A percentile compares a stretch with the other conserved stretches of the same genome.
phyloP scores from a whole-genome alignment of 2,329 filamentous ascomycete species.

The Aspergillus ibericus region DNA sequence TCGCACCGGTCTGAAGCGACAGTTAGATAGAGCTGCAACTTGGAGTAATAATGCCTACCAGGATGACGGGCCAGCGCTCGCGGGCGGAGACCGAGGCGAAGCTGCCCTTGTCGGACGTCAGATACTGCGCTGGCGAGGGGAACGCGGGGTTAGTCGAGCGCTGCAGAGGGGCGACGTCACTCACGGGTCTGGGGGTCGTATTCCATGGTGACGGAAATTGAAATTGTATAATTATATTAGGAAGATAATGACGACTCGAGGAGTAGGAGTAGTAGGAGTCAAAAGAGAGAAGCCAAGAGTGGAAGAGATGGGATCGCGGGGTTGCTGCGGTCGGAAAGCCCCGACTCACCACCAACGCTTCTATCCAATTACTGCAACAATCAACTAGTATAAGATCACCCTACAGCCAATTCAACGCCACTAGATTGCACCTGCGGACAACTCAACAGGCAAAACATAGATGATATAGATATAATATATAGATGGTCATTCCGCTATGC shows the following conservation, averaged over 20 bases:
- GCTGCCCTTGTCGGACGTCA: conserved; percentile 77
- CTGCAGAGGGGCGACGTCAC: conserved; percentile 27
- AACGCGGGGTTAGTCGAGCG: conserved; percentile 19
- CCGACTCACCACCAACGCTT: not conserved
- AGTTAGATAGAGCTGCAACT: conserved; percentile 8
- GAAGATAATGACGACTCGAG: not conserved
- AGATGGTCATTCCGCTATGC: conserved; percentile 24
- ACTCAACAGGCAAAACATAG: not conserved
- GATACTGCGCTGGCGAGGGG: conserved; percentile 63
- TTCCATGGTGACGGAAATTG: conserved; percentile 57
- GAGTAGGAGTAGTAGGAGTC: not conserved
- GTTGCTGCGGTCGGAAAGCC: conserved; percentile 7
- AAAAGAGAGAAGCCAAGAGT: not conserved
- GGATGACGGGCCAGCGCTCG: conserved; percentile 89
- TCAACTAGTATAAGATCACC: no score
- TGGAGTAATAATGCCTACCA: conserved; percentile 58
- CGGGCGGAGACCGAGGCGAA: conserved; percentile 84
- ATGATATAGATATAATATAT: not conserved
- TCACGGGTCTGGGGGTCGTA: conserved; percentile 71
- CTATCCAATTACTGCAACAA: not conserved
- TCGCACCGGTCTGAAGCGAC: conserved; percentile 71
- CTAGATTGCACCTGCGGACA: not conserved
- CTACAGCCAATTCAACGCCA: not conserved
- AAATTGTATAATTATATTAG: not conserved
- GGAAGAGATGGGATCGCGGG: conserved; percentile 4